Evolutionary conservation across 768 basidiomycete species (phyloP).

Genomic region (Tricholoma saponaceum): DNA sequence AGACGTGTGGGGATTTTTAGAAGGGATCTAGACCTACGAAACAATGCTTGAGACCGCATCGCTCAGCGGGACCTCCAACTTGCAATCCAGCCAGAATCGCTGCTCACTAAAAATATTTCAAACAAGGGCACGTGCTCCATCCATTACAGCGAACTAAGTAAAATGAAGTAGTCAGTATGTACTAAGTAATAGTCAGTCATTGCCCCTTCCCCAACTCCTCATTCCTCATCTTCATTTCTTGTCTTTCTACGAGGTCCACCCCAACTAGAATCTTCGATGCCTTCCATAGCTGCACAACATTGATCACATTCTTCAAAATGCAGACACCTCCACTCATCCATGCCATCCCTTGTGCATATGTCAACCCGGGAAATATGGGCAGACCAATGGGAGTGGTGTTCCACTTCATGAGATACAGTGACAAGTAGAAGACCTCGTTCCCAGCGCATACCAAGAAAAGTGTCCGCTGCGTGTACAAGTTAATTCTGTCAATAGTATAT

Average conservation of each 20-base stretch:
- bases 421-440: conserved; percentile 95
- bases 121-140: background rate
- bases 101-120: background rate
- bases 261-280: conserved; percentile 93
- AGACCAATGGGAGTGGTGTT: conserved; percentile 65
- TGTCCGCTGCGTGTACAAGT: conserved; percentile 48
- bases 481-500: background rate
- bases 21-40: conserved; percentile 36
- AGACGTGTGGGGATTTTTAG: conserved; percentile 24
- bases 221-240: conserved; percentile 41
- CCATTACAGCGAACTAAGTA: background rate
- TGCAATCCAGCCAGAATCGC: no score
- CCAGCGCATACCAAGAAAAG: conserved; percentile 92
- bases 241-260: conserved; percentile 85
- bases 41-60: conserved; percentile 37
- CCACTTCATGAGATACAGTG: conserved; percentile 92
- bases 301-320: conserved; percentile 85
- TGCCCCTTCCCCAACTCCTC: conserved; percentile 21
- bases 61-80: no score
- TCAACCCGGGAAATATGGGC: conserved; percentile 35
- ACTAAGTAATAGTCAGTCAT: background rate
- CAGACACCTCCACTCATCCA: conserved; percentile 62
- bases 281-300: conserved; percentile 97
- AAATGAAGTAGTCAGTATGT: background rate
- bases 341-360: conserved; percentile 78